Evolutionary conservation across 768 basidiomycete species (phyloP).

Genomic region (Calocybe gangraenosa): DNA sequence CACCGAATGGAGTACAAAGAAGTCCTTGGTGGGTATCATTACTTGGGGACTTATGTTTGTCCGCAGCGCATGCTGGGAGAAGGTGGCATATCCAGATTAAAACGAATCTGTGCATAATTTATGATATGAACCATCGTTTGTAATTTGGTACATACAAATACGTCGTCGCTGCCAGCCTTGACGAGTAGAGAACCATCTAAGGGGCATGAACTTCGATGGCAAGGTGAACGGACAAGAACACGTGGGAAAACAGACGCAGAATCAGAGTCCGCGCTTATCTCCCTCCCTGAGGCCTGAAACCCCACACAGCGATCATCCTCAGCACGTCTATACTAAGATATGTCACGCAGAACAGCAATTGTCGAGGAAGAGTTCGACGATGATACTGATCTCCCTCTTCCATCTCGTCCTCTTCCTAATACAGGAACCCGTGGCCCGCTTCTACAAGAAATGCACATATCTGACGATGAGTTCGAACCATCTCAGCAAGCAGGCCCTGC

Average conservation of each 20-base stretch:
- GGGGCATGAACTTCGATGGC: constrained; percentile 29
- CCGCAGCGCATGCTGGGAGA: constrained; percentile 12
- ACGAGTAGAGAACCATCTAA: constrained; percentile 29
- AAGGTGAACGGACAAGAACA: constrained; percentile 10
- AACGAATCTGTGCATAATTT: constrained; percentile 10
- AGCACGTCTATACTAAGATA: constrained; percentile 24
- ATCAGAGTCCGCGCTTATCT: background rate
- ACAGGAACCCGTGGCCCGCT: constrained; percentile 71
- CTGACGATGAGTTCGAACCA: constrained; percentile 49
- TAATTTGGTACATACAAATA: constrained; percentile 26
- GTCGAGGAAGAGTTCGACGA: constrained; percentile 84
- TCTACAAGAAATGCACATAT: constrained; percentile 64
- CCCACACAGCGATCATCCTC: constrained; percentile 11
- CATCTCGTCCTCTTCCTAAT: constrained; percentile 59
- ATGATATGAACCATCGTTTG: background rate
- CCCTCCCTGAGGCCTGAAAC: constrained; percentile 3
- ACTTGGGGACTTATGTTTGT: constrained; percentile 9
- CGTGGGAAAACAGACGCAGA: constrained; percentile 20
- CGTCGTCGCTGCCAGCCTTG: constrained; percentile 28
- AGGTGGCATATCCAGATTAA: constrained; percentile 15
- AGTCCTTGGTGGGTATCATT: constrained; percentile 30
- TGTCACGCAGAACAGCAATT: constrained; percentile 69
- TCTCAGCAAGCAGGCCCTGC: constrained; percentile 49
- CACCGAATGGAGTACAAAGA: constrained; percentile 52
- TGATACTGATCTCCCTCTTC: constrained; percentile 87